Evolutionary conservation across 805 yeast genomes (phyloP).

Genomic region (Candida piceae): DNA sequence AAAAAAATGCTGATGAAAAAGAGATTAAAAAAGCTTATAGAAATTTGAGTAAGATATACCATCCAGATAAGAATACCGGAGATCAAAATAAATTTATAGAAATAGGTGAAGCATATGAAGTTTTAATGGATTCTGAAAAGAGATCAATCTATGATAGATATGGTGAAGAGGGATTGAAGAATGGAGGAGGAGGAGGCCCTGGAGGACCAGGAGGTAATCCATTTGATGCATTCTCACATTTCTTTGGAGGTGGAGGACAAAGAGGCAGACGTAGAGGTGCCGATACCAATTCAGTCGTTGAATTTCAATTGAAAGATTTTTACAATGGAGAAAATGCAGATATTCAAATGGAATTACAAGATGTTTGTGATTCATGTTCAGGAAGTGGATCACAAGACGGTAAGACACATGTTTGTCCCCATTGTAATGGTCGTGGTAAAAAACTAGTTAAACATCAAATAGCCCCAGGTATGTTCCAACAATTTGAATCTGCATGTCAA

Average conservation of each 20-base stretch:
- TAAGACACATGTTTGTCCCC: constrained; percentile 53
- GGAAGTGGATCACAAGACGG: constrained; percentile 89
- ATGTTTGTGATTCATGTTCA: constrained; percentile 69
- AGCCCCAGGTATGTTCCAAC: constrained; percentile 89
- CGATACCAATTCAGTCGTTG: constrained; percentile 51
- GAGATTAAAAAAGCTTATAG: constrained; percentile 86
- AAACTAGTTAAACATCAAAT: constrained; percentile 61
- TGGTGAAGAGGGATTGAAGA: constrained; percentile 71
- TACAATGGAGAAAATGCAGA: constrained; percentile 64
- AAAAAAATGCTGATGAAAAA: constrained; percentile 63
- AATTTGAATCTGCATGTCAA: constrained; percentile 74
- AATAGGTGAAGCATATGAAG: constrained; percentile 90
- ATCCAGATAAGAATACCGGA: constrained; percentile 90
- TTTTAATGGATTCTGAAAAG: constrained; percentile 67
- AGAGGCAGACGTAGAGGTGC: constrained; percentile 50
- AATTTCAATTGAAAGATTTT: constrained; percentile 57
- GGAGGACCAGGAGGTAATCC: constrained; percentile 28
- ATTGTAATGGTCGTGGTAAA: constrained; percentile 76
- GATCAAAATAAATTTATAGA: constrained; percentile 81
- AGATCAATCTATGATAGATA: constrained; percentile 62
- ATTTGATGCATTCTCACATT: constrained; percentile 57
- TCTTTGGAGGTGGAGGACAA: constrained; percentile 41
- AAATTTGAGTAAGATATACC: constrained; percentile 75
- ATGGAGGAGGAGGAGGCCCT: constrained; percentile 43
- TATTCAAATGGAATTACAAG: constrained; percentile 62